Conservation (phyloP, 2,329 filamentous ascomycete genomes). For the Fusarium nematophilum region DNA sequence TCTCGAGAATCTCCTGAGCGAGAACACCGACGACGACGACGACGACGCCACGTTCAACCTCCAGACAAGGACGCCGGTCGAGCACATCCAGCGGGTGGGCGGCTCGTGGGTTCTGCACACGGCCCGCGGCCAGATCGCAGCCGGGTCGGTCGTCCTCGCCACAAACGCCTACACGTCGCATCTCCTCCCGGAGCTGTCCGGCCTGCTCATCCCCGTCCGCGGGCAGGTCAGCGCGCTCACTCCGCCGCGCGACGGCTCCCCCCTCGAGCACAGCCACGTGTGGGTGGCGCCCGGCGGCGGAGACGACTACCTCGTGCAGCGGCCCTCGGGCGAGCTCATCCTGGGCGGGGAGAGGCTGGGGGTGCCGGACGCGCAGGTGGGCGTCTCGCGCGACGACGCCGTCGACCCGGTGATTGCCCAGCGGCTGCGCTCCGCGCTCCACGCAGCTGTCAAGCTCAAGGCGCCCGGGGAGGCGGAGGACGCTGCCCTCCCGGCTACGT, state of each 20-base stretch:
- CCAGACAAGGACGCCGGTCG: slow-evolving; percentile 78
- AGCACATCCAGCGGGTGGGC: slow-evolving; percentile 54
- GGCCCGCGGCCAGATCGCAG: slow-evolving; percentile 71
- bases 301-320: slow-evolving; percentile 80
- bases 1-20: slow-evolving; percentile 66
- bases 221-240: slow-evolving; percentile 77
- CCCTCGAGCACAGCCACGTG: slow-evolving; percentile 70
- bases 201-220: slow-evolving; percentile 80
- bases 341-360: slow-evolving; percentile 75
- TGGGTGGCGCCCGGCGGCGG: slow-evolving; percentile 64
- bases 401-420: slow-evolving; percentile 66
- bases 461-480: slow-evolving; percentile 49
- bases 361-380: slow-evolving; percentile 60
- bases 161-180: slow-evolving; percentile 88
- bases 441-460: slow-evolving; percentile 56
- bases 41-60: slow-evolving; percentile 69
- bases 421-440: slow-evolving; percentile 64
- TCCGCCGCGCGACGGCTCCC: slow-evolving; percentile 58
- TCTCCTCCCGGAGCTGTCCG: slow-evolving; percentile 74
- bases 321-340: slow-evolving; percentile 71
- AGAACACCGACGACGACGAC: too few relatives aligned
- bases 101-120: slow-evolving; percentile 73
- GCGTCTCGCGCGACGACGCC: slow-evolving; percentile 68
- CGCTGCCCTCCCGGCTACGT: slow-evolving; percentile 61
- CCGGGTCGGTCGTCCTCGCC: slow-evolving; percentile 76